Conservation (phyloP, 768 basidiomycete species). For the Strobilomyces echinocephalus region DNA sequence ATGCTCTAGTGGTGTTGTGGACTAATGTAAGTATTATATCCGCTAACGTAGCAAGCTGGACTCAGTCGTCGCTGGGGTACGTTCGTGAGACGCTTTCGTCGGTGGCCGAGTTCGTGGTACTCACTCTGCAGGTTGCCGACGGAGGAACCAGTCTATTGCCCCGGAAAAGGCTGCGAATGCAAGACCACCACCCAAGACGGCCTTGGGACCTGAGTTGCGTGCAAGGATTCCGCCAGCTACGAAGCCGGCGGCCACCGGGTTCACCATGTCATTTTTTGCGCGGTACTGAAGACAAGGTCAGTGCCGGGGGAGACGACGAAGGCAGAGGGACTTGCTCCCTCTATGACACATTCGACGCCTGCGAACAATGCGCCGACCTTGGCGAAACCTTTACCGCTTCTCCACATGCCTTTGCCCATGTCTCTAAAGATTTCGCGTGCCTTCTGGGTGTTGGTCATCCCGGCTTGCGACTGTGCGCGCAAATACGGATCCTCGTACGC, state of each 20-base stretch:
- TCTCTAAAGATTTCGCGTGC: conserved; percentile 84
- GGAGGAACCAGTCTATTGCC: conserved; percentile 78
- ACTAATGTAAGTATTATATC: conserved; percentile 16
- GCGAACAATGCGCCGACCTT: conserved; percentile 93
- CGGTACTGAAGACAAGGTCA: conserved; percentile 62
- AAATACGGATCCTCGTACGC: conserved; percentile 91
- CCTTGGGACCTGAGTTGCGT: conserved; percentile 80
- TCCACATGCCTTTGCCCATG: conserved; percentile 92
- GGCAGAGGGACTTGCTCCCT: conserved; percentile 63
- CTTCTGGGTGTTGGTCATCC: conserved; percentile 66
- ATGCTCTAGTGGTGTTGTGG: conserved; percentile 12
- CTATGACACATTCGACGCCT: conserved; percentile 94
- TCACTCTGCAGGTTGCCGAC: conserved; percentile 77
- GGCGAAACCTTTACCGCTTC: conserved; percentile 84
- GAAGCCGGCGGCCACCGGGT: conserved; percentile 85
- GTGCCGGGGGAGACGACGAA: background rate
- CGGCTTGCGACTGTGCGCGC: conserved; percentile 54
- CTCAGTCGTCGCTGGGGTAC: conserved; percentile 36
- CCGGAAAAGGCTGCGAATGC: conserved; percentile 93
- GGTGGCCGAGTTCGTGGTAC: conserved; percentile 22
- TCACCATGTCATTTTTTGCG: conserved; percentile 92
- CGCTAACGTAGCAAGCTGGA: conserved; percentile 3
- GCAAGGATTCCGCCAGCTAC: conserved; percentile 86
- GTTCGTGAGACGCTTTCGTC: conserved; percentile 3
- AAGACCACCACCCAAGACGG: conserved; percentile 80